Base-by-base conservation (phyloP, 2,329 filamentous ascomycete genomes). In the Apiospora malaysiana region DNA sequence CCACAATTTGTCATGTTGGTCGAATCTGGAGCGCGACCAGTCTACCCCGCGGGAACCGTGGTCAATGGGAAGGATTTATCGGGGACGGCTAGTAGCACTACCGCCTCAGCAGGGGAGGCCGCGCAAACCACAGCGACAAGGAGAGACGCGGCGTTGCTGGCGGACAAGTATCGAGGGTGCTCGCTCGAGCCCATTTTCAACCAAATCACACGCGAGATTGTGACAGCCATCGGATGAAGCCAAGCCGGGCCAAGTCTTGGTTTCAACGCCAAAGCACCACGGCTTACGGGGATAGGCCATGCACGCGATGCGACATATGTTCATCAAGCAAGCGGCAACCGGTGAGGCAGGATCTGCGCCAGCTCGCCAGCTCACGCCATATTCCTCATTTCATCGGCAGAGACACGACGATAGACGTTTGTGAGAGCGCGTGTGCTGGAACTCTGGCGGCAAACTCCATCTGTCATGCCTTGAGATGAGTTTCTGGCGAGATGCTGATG, bases 1-100 rank as follows among this genome's bases (percentile, higher is more conserved):
- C 93, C 94, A 25, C 93, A 95, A 77, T 98, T 98, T 79, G 93
- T 96, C 66, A 88, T 92, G 75, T 82, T 99, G 77, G 90, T 99
- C 56, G 95, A 98, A 81, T 94, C 93, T 72, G 88, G 86, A 18
- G 83, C 80, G 71, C 81, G 84, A 73, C 93, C 93, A 18, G 84
- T 84, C 21, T 94, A 95, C 79, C 92, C 92, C 0, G 83, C 87
- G 71, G 92, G 93, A 1, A 94, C 92, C 1, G 77, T 85, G 42
- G 82, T 93, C 40, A 84, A 88, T 72, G 90, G 90, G 1, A 81
- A 85, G 71, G 86, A 90, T 71, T 83, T 91, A 45, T 85, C 84
- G 69, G 78, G 74, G 67, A 72, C 70, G 42, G 42, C 40, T 42
- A 42, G 40, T 14, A 42, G 40, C n/a, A 76, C 78, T 68, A 73